Conservation (phyloP, 2,329 filamentous ascomycete species). For the Fonsecaea nubica region DNA sequence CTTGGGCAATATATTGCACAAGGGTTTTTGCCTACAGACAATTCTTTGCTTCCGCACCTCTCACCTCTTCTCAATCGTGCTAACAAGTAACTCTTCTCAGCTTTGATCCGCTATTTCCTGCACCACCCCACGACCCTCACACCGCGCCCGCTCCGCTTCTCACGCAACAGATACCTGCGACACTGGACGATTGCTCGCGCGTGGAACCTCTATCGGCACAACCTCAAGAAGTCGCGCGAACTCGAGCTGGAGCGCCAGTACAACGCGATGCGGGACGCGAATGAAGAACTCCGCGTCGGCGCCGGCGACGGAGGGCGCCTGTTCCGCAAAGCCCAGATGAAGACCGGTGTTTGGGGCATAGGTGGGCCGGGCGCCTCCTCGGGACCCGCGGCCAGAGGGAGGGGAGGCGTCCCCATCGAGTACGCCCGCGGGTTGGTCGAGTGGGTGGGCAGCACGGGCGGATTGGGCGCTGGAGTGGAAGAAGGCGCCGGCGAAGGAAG, state of each 20-base stretch:
- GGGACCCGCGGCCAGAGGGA: conserved; percentile 48
- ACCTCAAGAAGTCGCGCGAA: conserved; percentile 68
- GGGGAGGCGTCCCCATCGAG: conserved; percentile 81
- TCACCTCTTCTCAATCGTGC: conserved; percentile 30
- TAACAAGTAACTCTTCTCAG: conserved; percentile 45
- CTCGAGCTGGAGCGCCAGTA: conserved; percentile 78
- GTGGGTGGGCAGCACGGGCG: conserved; percentile 40
- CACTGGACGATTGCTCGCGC: conserved; percentile 99
- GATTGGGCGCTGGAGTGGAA: conserved; percentile 69
- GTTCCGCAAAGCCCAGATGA: conserved; percentile 88
- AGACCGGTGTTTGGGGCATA: conserved; percentile 78
- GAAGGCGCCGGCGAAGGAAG: conserved; percentile 40
- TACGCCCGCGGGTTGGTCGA: conserved; percentile 67
- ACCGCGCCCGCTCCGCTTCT: conserved; percentile 83
- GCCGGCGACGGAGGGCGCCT: conserved; percentile 63
- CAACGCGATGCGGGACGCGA: conserved; percentile 81
- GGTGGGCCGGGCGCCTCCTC: conserved; percentile 28
- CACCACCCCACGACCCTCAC: conserved; percentile 65
- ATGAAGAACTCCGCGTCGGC: conserved; percentile 75
- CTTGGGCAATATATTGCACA: neutral
- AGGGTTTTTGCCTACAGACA: no score
- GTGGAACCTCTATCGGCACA: conserved; percentile 80
- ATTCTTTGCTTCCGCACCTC: conserved; percentile 16
- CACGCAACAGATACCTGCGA: conserved; percentile 81
- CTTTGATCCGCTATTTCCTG: conserved; percentile 73